Evolutionary conservation across 2,329 filamentous ascomycete genomes (phyloP), one percentile per base, ranked within the genome.

Genomic region (Talaromyces sp.): DNA sequence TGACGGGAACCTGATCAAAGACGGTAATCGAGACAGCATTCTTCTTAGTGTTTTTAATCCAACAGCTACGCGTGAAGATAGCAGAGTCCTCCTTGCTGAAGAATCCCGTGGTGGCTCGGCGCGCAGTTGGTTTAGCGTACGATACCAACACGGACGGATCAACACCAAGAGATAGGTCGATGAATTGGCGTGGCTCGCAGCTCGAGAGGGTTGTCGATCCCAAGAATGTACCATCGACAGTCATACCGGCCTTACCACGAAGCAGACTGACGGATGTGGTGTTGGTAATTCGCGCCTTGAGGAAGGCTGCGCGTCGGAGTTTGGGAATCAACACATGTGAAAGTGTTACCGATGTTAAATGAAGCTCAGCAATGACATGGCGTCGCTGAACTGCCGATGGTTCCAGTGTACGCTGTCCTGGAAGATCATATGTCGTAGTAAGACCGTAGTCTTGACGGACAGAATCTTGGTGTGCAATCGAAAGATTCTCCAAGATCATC

Each of bases 341-440:
- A 11, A 80, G 76, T 8, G 69, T 66, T 50, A 80, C 69, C 22
- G 74, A 73, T 11, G 73, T 66, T 1, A 78, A 72, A 60, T 73
- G 71, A 8, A 80, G 68, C 24, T 79, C 74, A 1, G 76, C 72
- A 41, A 80, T 75, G 43, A 78, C 74, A 64, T 79, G 76, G 27
- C 78, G 75, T 9, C 78, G 72, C 33, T 71, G 69, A 10, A 73
- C 68, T 43, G 68, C 70, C 0, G 77, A 79, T 5, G 78, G 78
- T 2, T 65, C 66, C 1, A 80, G 66, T 1, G 76, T 80, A 61
- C 77, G 78, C 2, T 67, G 68, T 3, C 77, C 76, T 1, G 78
- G 78, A 2, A 80, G 72, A 16, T 79, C 74, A 66, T 80, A 80
- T 5, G 74, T 75, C 6, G 78, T 76, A 11, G 78, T 80, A 19